Conservation (phyloP, 352 stramenopile genomes). For the Globisporangium cystogenes region DNA sequence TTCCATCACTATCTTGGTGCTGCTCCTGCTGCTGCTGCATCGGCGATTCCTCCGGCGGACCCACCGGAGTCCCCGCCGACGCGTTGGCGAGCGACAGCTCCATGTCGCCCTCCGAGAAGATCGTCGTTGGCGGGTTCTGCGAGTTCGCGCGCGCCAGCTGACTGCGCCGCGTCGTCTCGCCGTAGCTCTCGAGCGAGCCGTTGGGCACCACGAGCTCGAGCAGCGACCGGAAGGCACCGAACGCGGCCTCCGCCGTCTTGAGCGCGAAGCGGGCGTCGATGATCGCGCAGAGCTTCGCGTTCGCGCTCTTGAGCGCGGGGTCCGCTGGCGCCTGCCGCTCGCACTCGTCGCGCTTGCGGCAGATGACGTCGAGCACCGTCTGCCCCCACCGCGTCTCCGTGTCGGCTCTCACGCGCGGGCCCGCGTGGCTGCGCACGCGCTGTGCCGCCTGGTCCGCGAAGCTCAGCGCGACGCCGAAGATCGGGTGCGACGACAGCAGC, state of each 20-base stretch:
- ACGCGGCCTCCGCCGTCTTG: conserved; percentile 24
- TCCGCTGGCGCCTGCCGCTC: neutral
- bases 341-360: conserved; percentile 20
- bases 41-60: too few relatives aligned
- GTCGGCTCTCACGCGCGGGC: conserved; percentile 5
- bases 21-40: too few relatives aligned
- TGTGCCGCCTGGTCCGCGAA: conserved; percentile 25
- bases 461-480: conserved; percentile 34
- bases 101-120: neutral
- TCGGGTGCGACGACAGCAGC: conserved; percentile 34
- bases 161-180: neutral
- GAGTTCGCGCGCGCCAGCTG: neutral
- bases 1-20: too few relatives aligned
- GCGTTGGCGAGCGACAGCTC: neutral
- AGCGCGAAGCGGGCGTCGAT: conserved; percentile 24
- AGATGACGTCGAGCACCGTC: conserved; percentile 25
- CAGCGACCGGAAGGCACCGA: conserved; percentile 29
- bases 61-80: too few relatives aligned
- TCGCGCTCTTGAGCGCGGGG: neutral
- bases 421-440: conserved; percentile 13
- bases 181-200: conserved; percentile 23
- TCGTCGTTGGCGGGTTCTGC: neutral
- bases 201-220: conserved; percentile 56
- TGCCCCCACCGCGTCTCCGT: conserved; percentile 43
- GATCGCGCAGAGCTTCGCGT: conserved; percentile 22